A percentile compares a stretch with the other conserved stretches of the same genome.
Conservation (phyloP, 2,329 filamentous ascomycete species). For the Anisogramma anomala region DNA sequence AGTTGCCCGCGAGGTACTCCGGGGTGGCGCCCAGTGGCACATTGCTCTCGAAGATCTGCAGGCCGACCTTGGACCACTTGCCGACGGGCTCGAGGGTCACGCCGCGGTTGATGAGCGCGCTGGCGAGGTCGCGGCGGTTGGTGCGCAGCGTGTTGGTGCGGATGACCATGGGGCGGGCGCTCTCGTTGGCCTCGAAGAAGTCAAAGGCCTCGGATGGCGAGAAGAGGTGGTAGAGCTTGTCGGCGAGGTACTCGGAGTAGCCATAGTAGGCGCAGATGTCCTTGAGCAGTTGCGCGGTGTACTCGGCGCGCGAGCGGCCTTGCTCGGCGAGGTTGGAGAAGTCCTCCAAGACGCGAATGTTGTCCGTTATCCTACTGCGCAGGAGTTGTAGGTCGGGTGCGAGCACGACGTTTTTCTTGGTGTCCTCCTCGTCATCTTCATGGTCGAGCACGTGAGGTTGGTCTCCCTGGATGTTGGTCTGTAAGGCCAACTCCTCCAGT, state of each 20-base stretch:
- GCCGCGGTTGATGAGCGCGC: constrained; percentile 88
- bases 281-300: constrained; percentile 73
- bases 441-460: constrained; percentile 27
- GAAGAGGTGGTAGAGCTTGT: constrained; percentile 91
- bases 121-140: constrained; percentile 68
- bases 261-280: constrained; percentile 96
- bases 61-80: constrained; percentile 96
- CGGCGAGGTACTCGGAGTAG: constrained; percentile 86
- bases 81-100: constrained; percentile 94
- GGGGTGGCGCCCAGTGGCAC: constrained; percentile 84
- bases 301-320: constrained; percentile 74
- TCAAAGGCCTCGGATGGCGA: constrained; percentile 87
- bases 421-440: constrained; percentile 30
- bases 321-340: constrained; percentile 72
- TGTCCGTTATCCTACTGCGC: constrained; percentile 81
- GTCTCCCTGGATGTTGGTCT: constrained; percentile 77
- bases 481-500: constrained; percentile 70
- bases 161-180: constrained; percentile 83
- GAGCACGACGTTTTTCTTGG: constrained; percentile 40
- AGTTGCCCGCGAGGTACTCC: constrained; percentile 93
- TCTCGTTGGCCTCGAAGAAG: constrained; percentile 98
- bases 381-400: constrained; percentile 86
- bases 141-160: constrained; percentile 88
- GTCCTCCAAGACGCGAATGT: constrained; percentile 80
- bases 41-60: constrained; percentile 89